Evolutionary conservation across 2,329 filamentous ascomycete species (phyloP).

Genomic region (Penicillium sp.): DNA sequence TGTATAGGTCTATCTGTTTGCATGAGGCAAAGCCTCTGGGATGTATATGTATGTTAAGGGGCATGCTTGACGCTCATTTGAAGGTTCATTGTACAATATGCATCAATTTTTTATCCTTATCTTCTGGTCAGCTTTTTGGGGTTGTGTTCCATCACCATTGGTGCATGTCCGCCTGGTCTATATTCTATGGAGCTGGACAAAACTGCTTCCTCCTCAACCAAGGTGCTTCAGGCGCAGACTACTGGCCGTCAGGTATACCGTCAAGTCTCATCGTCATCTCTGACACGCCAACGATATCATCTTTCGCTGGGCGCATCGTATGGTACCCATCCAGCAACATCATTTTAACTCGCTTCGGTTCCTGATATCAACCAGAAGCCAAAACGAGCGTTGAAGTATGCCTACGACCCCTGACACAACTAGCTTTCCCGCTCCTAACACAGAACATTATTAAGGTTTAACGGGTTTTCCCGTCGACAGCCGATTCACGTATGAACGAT

Average conservation of each 20-base stretch:
- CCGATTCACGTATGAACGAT: background rate
- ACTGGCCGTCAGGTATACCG: background rate
- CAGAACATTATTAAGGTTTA: background rate
- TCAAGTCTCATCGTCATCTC: background rate
- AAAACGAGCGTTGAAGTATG: background rate
- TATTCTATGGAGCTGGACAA: background rate
- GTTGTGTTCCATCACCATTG: background rate
- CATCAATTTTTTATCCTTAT: slow-evolving; percentile 8
- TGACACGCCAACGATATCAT: background rate
- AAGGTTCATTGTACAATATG: slow-evolving; percentile 18
- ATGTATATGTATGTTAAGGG: slow-evolving; percentile 15
- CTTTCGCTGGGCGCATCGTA: background rate
- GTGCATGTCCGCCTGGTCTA: background rate
- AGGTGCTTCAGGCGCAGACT: background rate
- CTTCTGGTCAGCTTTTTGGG: background rate
- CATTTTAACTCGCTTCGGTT: too few species aligned
- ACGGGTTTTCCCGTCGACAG: background rate
- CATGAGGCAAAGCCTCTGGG: slow-evolving; percentile 9
- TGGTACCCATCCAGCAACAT: too few species aligned
- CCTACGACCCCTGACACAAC: background rate
- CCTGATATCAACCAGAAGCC: background rate
- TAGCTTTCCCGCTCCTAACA: background rate
- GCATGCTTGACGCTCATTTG: background rate
- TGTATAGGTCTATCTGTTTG: slow-evolving; percentile 16
- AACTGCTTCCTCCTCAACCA: background rate